phyloP scores from a whole-genome alignment of 1,139 yeast species.

The Yamadazyma diospyri region DNA sequence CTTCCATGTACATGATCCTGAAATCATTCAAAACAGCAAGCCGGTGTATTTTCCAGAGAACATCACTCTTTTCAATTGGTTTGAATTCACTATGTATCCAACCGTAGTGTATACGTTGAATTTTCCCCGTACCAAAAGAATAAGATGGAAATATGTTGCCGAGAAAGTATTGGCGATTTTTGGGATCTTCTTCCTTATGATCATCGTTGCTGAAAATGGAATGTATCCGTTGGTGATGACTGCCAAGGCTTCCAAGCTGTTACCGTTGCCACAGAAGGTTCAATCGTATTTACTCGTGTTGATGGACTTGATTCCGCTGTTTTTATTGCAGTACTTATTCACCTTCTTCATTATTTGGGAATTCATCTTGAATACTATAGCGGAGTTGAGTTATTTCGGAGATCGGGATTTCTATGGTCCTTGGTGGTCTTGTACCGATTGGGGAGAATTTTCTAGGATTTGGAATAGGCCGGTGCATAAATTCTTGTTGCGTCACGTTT shows the following conservation, averaged over 20 bases:
- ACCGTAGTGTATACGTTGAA: slow-evolving; percentile 77
- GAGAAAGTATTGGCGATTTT: slow-evolving; percentile 75
- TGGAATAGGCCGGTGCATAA: slow-evolving; percentile 98
- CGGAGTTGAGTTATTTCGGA: slow-evolving; percentile 81
- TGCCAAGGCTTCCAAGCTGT: slow-evolving; percentile 49
- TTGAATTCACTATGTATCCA: slow-evolving; percentile 85
- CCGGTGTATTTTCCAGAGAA: slow-evolving; percentile 60
- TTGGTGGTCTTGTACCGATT: slow-evolving; percentile 96
- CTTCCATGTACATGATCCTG: slow-evolving; percentile 15
- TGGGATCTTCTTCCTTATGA: slow-evolving; percentile 83
- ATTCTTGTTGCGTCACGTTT: slow-evolving; percentile 86
- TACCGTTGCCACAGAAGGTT: slow-evolving; percentile 45
- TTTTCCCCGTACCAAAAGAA: slow-evolving; percentile 69
- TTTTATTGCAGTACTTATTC: slow-evolving; percentile 67
- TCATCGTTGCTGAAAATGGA: slow-evolving; percentile 71
- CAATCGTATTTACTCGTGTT: slow-evolving; percentile 57
- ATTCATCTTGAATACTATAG: slow-evolving; percentile 80
- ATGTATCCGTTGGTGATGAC: slow-evolving; percentile 73
- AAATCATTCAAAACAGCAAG: slow-evolving; percentile 19
- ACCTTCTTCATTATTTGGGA: slow-evolving; percentile 94
- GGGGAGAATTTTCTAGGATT: slow-evolving; percentile 90
- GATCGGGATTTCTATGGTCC: slow-evolving; percentile 92
- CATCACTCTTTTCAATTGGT: slow-evolving; percentile 63
- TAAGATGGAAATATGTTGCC: slow-evolving; percentile 69
- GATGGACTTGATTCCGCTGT: slow-evolving; percentile 77